Conservation (phyloP, 768 basidiomycete genomes). For the Crepidotus variabilis region DNA sequence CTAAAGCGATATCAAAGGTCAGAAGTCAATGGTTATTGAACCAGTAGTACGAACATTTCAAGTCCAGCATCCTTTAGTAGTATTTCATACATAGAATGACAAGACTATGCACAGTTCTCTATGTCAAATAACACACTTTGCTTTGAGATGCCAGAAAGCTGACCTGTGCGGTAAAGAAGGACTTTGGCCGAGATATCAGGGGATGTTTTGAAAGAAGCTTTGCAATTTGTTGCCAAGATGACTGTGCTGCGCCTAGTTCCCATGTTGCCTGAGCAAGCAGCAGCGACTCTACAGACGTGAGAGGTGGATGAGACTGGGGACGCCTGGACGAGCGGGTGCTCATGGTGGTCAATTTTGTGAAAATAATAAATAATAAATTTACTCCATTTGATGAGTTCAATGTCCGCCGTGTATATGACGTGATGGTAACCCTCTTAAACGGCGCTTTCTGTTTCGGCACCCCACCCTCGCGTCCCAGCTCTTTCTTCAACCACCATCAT, state of each 20-base stretch:
- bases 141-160: slow-evolving; percentile 16
- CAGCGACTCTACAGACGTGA: slow-evolving; percentile 58
- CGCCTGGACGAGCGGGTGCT: slow-evolving; percentile 28
- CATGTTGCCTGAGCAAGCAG: slow-evolving; percentile 85
- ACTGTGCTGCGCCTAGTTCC: slow-evolving; percentile 59
- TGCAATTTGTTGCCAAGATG: slow-evolving; percentile 64
- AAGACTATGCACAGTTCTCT: slow-evolving; percentile 43
- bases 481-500: slow-evolving; percentile 30
- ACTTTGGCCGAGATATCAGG: slow-evolving; percentile 55
- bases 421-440: slow-evolving; percentile 3
- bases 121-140: slow-evolving; percentile 7
- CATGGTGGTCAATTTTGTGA: slow-evolving; percentile 19
- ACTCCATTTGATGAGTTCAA: slow-evolving; percentile 10
- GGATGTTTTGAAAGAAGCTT: slow-evolving; percentile 69
- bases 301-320: slow-evolving; percentile 16
- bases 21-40: slow-evolving; percentile 2
- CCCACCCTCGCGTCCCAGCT: slow-evolving; percentile 2
- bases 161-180: slow-evolving; percentile 70
- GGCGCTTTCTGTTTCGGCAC: not conserved
- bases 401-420: slow-evolving; percentile 14
- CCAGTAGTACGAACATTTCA: slow-evolving; percentile 47
- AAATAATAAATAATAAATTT: slow-evolving; percentile 10
- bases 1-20: slow-evolving; percentile 24
- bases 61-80: slow-evolving; percentile 68
- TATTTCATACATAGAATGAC: slow-evolving; percentile 59